Base-by-base conservation (phyloP, 2,329 filamentous ascomycete genomes). In the Coniella vitis region DNA sequence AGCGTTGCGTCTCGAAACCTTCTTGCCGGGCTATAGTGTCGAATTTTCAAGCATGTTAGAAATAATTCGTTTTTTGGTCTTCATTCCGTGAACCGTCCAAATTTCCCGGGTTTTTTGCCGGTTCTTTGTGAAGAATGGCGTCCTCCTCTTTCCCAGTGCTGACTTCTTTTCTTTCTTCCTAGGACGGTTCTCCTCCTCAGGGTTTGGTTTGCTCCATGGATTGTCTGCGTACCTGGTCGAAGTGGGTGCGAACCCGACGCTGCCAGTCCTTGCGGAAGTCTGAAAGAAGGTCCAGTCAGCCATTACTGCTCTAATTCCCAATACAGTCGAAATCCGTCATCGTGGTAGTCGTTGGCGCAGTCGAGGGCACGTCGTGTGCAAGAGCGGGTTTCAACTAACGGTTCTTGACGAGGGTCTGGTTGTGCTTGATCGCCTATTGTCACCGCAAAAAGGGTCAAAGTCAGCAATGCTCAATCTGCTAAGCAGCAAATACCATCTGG, bases 201-300 rank as follows among this genome's bases (percentile, higher is more conserved):
- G 7, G 29, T 13, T 38, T 17, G 16, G 43, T 21, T 29, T 7
- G n/a, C 2, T 21, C n/a, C 38, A 47, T 56, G 60, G 55, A 60
- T 58, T 54, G 52, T 52, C 55, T 51, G 59, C 69, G 77, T 91
- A 95, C 91, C 90, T 97, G 93, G 82, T 98, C 90, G 80, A 98
- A 98, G 83, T 98, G 93, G 76, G 88, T 87, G 78, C 90, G 88
- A 71, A 98, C 93, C 78, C 90, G 88, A 79, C 90, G 88, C 78
- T 97, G 90, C 93, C 93, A 98, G 83, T 98, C 90, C 89, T 95
- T 96, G 79, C 89, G 90, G 88, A 95, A 95, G 73, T 96, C 87
- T 93, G 68, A 57, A 59, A 61, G 48, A 55, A 57, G 53, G 55
- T 63, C 72, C 64, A 74, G 73, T 69, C 63, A 62, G 63, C 56